Base-by-base conservation (phyloP, 2,329 filamentous ascomycete genomes). In the Pseudocercospora cruenta region DNA sequence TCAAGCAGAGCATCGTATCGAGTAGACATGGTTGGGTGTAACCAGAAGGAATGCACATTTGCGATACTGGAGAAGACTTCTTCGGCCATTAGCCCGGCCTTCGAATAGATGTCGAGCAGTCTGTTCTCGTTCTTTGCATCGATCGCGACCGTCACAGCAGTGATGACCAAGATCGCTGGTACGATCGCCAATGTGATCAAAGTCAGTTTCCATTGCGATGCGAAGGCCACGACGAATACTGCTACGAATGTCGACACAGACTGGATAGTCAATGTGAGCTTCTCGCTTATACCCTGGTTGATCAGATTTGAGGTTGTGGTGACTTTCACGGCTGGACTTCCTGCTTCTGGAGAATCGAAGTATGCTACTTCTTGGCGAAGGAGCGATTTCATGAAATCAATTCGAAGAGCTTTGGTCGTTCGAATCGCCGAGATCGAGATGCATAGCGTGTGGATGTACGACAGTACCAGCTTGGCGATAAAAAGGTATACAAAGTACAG, bases 341-440 rank as follows among this genome's bases (percentile, higher is more conserved):
- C 88, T 0, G 86, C 74, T 19, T 51, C 47, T 5, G 77, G 74
- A 14, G 85, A 86, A 76, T 92, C 90, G 45, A 91, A 86, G 43
- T 89, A 87, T 63, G 88, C 85, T 47, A 91, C 85, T 49, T 87
- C 87, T 75, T 91, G 88, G 1, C 81, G 79, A 61, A 93, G 87
- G 4, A 91, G 82, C 33, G 83, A 81, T 55, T 84, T 81, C n/a
- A 93, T 81, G 70, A 91, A 93, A 71, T 87, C 83, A 31, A 89
- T 82, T 31, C 91, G 76, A 58, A 79, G 70, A 31, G 77, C 82
- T 62, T 82, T 82, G 4, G 84, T 84, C 4, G 84, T 83, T 9
- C 83, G 78, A 60, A 83, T 82, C 2, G 84, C 84, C 2, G 83
- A 79, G 39, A 86, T 82, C 0, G 83, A 85, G n/a, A 86, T 73